phyloP scores from a whole-genome alignment of 2,329 filamentous ascomycete species.

The Pseudocercospora vitis region DNA sequence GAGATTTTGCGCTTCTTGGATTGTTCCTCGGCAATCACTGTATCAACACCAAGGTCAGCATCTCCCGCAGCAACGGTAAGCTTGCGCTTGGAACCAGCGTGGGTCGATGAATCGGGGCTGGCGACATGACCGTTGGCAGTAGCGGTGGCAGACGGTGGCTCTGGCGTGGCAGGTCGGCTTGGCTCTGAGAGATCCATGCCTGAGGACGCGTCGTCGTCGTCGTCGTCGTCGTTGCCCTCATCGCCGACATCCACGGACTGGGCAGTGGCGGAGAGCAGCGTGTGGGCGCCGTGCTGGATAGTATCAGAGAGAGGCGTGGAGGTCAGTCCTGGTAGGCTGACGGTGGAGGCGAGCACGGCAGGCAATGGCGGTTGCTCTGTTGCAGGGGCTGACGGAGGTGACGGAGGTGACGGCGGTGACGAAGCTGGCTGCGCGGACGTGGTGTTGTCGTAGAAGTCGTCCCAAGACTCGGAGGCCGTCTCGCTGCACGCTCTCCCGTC shows the following conservation, averaged over 20 bases:
- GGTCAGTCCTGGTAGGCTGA: not conserved
- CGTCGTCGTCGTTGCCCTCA: too few species aligned
- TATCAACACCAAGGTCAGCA: slow-evolving; percentile 11
- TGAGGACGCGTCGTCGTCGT: slow-evolving; percentile 27
- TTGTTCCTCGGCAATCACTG: slow-evolving; percentile 15
- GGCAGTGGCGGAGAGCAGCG: not conserved
- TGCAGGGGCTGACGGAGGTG: too few species aligned
- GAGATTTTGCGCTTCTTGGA: slow-evolving; percentile 30
- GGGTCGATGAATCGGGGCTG: slow-evolving; percentile 5
- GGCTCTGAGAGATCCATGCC: slow-evolving; percentile 35
- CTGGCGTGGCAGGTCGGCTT: slow-evolving; percentile 26
- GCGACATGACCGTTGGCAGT: slow-evolving; percentile 4
- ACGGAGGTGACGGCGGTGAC: not conserved
- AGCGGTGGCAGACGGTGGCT: slow-evolving; percentile 11
- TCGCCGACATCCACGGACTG: not conserved
- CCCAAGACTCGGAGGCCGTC: slow-evolving; percentile 20
- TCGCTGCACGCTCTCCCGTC: slow-evolving; percentile 21
- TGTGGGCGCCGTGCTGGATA: not conserved
- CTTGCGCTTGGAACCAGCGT: slow-evolving; percentile 35
- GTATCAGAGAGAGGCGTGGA: not conserved
- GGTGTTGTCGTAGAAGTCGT: slow-evolving; percentile 20
- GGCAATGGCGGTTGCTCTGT: not conserved
- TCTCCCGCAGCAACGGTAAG: slow-evolving; percentile 23
- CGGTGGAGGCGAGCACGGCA: not conserved
- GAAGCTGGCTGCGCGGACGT: not conserved